phyloP scores from a whole-genome alignment of 2,329 filamentous ascomycete genomes.

The Verticillium longisporum region DNA sequence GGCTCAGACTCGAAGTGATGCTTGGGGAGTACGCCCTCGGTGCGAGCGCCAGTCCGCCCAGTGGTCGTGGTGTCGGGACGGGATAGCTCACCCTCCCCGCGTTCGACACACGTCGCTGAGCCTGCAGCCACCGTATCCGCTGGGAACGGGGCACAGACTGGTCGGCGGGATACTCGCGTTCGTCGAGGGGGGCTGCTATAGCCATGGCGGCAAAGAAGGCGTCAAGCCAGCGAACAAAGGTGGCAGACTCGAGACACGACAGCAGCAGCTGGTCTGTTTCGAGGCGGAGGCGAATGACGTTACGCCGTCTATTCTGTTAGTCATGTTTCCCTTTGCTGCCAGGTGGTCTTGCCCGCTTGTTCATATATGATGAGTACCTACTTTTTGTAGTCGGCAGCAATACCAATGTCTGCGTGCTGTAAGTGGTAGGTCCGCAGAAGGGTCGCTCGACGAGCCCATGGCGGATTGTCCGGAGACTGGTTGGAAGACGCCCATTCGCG shows the following conservation, averaged over 20 bases:
- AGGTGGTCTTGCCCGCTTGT: background rate
- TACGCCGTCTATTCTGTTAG: conserved; percentile 39
- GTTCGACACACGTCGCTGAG: conserved; percentile 19
- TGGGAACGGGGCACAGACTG: conserved; percentile 55
- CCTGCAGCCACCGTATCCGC: conserved; percentile 43
- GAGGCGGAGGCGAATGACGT: conserved; percentile 64
- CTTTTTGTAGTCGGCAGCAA: conserved; percentile 68
- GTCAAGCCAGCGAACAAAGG: conserved; percentile 64
- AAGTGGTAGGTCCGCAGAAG: conserved; percentile 64
- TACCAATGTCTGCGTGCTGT: conserved; percentile 67
- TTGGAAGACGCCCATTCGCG: conserved; percentile 36
- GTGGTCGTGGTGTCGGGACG: conserved; percentile 9
- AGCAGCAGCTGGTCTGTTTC: conserved; percentile 71
- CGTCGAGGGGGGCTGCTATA: conserved; percentile 63
- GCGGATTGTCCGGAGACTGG: conserved; percentile 38
- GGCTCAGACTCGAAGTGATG: background rate
- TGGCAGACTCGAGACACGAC: conserved; percentile 56
- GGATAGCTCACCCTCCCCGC: conserved; percentile 11
- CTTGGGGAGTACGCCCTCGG: background rate
- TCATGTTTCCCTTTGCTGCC: too few relatives aligned
- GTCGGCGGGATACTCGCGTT: conserved; percentile 57
- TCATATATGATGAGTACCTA: conserved; percentile 26
- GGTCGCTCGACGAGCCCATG: conserved; percentile 44
- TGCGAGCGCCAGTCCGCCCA: background rate
- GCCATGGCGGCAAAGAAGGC: conserved; percentile 66